These are phyloP conservation scores for Basipetospora chlamydospora DNA, from an alignment of 2,329 filamentous ascomycete genomes.

Conservation along the genomic window DNA sequence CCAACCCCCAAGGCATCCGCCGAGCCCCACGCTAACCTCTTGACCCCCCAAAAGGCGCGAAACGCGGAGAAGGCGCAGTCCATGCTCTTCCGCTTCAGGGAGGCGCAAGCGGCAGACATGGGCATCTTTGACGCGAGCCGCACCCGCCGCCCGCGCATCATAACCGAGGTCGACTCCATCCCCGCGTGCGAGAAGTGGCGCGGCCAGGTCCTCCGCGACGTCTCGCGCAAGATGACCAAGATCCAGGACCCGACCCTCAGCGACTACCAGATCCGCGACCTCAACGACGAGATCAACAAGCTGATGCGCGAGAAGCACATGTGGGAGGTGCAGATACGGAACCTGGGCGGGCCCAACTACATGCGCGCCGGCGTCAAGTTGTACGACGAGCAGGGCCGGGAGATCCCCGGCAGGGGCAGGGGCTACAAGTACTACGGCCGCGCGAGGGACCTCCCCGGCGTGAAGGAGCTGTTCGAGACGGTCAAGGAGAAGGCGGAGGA, in stretches of 20 bases:
- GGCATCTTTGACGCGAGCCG: slow-evolving; percentile 91
- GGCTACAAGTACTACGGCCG: slow-evolving; percentile 92
- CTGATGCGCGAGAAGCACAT: slow-evolving; percentile 98
- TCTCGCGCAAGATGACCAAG: slow-evolving; percentile 87
- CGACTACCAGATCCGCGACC: slow-evolving; percentile 92
- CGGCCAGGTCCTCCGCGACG: slow-evolving; percentile 91
- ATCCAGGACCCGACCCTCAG: slow-evolving; percentile 87
- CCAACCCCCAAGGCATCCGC: not conserved
- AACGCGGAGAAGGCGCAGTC: slow-evolving; percentile 98
- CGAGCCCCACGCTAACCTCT: not conserved
- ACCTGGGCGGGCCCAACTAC: slow-evolving; percentile 93
- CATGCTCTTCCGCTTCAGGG: slow-evolving; percentile 99
- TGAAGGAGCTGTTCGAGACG: slow-evolving; percentile 90
- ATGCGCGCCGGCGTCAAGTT: slow-evolving; percentile 60
- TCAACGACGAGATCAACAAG: slow-evolving; percentile 99
- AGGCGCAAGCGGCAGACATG: slow-evolving; percentile 87
- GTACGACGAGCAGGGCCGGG: slow-evolving; percentile 59
- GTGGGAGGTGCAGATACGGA: slow-evolving; percentile 95
- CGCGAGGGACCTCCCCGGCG: slow-evolving; percentile 77
- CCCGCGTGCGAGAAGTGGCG: slow-evolving; percentile 94
- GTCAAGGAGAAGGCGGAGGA: slow-evolving; percentile 42
- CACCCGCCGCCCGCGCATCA: slow-evolving; percentile 77
- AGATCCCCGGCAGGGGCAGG: slow-evolving; percentile 63
- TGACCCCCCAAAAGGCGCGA: slow-evolving; percentile 48
- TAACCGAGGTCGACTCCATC: slow-evolving; percentile 74